Evolutionary conservation across 345 rosid genomes (phyloP).

Genomic region (Brassica carinata): DNA sequence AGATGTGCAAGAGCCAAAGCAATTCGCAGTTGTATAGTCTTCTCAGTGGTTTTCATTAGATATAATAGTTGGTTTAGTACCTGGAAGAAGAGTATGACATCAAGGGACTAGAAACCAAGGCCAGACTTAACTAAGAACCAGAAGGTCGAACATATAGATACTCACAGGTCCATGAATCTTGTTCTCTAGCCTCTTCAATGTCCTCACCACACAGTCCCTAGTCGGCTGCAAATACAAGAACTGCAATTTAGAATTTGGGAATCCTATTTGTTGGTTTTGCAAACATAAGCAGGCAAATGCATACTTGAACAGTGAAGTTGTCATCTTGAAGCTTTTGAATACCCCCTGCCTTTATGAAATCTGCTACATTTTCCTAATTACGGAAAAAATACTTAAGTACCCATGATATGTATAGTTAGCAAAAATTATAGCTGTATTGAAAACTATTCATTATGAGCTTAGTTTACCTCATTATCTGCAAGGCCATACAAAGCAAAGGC

Average conservation of each 20-base stretch:
- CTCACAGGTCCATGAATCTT: constrained; percentile 67
- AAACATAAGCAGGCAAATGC: constrained; percentile 15
- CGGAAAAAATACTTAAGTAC: not conserved
- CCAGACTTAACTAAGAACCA: not conserved
- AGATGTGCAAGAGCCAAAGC: constrained; percentile 74
- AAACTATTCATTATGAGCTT: not conserved
- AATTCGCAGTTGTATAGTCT: constrained; percentile 53
- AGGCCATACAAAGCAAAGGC: constrained; percentile 71
- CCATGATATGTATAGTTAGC: not conserved
- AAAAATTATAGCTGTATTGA: not conserved
- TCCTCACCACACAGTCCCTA: constrained; percentile 68
- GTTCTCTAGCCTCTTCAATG: constrained; percentile 68
- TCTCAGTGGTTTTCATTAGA: constrained; percentile 54
- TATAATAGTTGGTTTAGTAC: constrained; percentile 56
- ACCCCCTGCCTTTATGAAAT: constrained; percentile 58
- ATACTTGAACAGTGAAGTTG: constrained; percentile 58
- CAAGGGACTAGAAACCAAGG: not conserved
- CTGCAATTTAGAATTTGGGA: constrained; percentile 3
- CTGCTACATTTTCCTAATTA: constrained; percentile 64
- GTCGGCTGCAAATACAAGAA: constrained; percentile 52
- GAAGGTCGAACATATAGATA: constrained; percentile 16
- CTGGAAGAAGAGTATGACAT: constrained; percentile 36
- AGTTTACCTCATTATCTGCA: constrained; percentile 74
- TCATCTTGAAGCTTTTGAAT: constrained; percentile 70
- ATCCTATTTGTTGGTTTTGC: not conserved